Conservation (phyloP, 2,329 filamentous ascomycete species). For the Neoscytalidium dimidiatum region DNA sequence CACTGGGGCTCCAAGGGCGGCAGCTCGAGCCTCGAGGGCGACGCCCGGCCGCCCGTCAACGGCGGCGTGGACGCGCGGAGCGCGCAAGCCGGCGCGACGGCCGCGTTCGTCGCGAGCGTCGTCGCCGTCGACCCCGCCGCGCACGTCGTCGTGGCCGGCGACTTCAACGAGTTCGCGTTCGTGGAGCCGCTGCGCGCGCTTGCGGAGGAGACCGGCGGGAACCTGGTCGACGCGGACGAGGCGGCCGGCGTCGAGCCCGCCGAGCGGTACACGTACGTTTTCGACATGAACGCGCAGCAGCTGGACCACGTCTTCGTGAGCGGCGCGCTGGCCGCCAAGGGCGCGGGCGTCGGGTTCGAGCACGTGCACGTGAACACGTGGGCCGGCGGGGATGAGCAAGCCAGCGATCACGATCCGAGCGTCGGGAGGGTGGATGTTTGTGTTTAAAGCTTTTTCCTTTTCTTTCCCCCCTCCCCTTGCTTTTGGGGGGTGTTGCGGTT, state of each 20-base stretch:
- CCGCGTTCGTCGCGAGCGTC: constrained; percentile 44
- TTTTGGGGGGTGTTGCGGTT: no score
- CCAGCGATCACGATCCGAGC: constrained; percentile 70
- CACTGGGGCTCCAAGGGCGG: constrained; percentile 70
- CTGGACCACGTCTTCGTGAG: constrained; percentile 72
- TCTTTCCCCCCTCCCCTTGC: no score
- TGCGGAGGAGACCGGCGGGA: constrained; percentile 51
- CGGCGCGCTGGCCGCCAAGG: constrained; percentile 50
- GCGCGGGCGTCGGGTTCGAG: constrained; percentile 54
- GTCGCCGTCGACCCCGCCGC: constrained; percentile 59
- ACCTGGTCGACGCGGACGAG: constrained; percentile 64
- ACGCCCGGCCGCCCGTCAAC: constrained; percentile 67
- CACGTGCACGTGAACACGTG: constrained; percentile 74
- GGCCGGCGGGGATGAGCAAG: constrained; percentile 57
- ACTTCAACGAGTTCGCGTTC: constrained; percentile 73
- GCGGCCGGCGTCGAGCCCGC: constrained; percentile 52
- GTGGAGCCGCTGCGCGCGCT: constrained; percentile 62
- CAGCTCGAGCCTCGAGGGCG: constrained; percentile 63
- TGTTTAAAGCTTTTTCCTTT: no score
- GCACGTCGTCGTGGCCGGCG: constrained; percentile 62
- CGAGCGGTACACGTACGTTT: constrained; percentile 73
- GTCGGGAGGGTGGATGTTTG: constrained; percentile 66
- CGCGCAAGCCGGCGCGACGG: constrained; percentile 61
- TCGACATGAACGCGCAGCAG: constrained; percentile 68
- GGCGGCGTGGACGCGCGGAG: constrained; percentile 60